phyloP scores from a whole-genome alignment of 768 basidiomycete genomes.

The Amanita thiersii region DNA sequence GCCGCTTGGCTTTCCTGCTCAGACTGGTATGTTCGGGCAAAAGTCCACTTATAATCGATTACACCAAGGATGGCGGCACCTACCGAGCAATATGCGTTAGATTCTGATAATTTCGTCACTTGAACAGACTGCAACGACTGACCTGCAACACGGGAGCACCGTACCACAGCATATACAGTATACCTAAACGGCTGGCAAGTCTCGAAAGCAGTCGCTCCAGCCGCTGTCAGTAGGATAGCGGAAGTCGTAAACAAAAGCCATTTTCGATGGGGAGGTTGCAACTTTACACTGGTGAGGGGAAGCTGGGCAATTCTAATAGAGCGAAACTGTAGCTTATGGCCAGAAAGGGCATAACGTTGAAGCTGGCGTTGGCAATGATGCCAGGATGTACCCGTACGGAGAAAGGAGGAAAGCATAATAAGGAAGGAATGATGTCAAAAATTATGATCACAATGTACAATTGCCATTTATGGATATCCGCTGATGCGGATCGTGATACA shows the following conservation, averaged over 20 bases:
- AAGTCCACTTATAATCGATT: conserved; percentile 67
- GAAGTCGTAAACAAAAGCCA: conserved; percentile 32
- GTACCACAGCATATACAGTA: conserved; percentile 57
- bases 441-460: background rate
- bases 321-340: background rate
- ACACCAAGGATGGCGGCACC: conserved; percentile 56
- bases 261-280: conserved; percentile 7
- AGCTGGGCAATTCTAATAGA: background rate
- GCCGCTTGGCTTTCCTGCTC: conserved; percentile 44
- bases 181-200: conserved; percentile 70
- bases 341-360: background rate
- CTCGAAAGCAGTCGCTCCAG: conserved; percentile 49
- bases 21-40: conserved; percentile 42
- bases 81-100: conserved; percentile 19
- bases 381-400: background rate
- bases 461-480: too few species aligned
- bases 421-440: background rate
- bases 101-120: background rate
- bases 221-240: conserved; percentile 25
- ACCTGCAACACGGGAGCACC: conserved; percentile 78
- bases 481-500: background rate
- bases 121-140: conserved; percentile 21
- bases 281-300: background rate
- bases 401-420: conserved; percentile 3
- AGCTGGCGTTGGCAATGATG: too few species aligned